phyloP scores from a whole-genome alignment of 192 early-diverging fungal genomes.

The Backusella tarrabulga region DNA sequence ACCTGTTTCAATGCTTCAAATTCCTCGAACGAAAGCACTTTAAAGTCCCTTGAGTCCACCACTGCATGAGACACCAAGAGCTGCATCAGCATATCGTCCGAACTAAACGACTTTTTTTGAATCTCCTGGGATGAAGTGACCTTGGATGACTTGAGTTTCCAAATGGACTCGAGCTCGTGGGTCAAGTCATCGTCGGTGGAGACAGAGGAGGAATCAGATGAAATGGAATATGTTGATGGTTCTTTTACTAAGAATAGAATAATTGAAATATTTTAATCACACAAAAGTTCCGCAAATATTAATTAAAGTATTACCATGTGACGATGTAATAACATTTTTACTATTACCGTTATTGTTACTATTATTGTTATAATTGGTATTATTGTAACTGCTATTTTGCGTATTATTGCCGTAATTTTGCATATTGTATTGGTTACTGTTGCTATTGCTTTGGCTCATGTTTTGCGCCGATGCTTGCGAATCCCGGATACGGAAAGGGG shows the following conservation, averaged over 20 bases:
- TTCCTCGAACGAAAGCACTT: slow-evolving; percentile 49
- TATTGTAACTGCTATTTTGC: not conserved
- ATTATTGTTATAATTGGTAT: not conserved
- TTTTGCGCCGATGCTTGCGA: slow-evolving; percentile 5
- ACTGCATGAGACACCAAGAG: slow-evolving; percentile 51
- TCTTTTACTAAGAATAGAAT: not conserved
- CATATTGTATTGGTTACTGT: not conserved
- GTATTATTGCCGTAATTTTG: not conserved
- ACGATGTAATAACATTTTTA: not conserved
- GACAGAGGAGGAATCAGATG: not conserved
- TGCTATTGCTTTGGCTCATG: not conserved
- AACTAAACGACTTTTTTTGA: not conserved
- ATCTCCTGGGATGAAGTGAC: not conserved
- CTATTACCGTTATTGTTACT: not conserved
- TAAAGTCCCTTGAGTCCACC: slow-evolving; percentile 54
- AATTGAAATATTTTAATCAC: not conserved
- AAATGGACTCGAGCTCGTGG: slow-evolving; percentile 7
- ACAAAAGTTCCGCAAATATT: slow-evolving; percentile 3
- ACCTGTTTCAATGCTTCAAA: slow-evolving; percentile 56
- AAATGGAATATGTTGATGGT: not conserved
- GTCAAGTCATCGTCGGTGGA: slow-evolving; percentile 2
- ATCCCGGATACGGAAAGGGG: slow-evolving; percentile 15
- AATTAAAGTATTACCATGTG: slow-evolving; percentile 17
- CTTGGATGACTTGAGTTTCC: slow-evolving; percentile 6
- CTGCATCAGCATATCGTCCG: slow-evolving; percentile 27